These are phyloP conservation scores for Rhododendron mucronatum DNA, from an alignment of 148 eudicot species.

Conservation along the genomic window DNA sequence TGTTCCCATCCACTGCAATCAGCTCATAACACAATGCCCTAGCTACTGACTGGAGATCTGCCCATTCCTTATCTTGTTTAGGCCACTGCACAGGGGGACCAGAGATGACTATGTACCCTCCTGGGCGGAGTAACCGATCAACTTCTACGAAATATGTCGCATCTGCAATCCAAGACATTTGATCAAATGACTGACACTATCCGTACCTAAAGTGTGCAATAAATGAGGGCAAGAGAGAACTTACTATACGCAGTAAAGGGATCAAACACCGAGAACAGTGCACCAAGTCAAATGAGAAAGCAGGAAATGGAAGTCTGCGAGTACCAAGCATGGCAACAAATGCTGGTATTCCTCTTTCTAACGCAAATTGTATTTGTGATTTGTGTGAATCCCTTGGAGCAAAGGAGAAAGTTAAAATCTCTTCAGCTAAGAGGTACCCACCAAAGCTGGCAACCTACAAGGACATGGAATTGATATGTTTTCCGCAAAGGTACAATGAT, in stretches of 20 bases:
- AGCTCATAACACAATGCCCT: constrained; percentile 93
- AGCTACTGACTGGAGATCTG: constrained; percentile 94
- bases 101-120: constrained; percentile 88
- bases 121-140: constrained; percentile 93
- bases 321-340: constrained; percentile 99
- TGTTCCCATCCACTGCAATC: constrained; percentile 87
- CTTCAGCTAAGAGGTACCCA: constrained; percentile 75
- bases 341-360: constrained; percentile 97
- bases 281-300: constrained; percentile 93
- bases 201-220: not conserved
- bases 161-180: constrained; percentile 49
- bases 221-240: constrained; percentile 22
- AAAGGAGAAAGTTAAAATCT: constrained; percentile 76
- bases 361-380: constrained; percentile 94
- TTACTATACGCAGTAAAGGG: constrained; percentile 93
- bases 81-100: constrained; percentile 98
- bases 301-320: constrained; percentile 90
- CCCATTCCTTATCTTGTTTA: constrained; percentile 96
- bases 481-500: constrained; percentile 3
- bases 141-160: constrained; percentile 94
- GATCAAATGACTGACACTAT: not conserved
- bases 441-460: constrained; percentile 99
- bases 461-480: constrained; percentile 2
- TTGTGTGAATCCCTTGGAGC: constrained; percentile 99
- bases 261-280: constrained; percentile 99